These are phyloP conservation scores for Solanum ossicruentum DNA, from an alignment of 257 asterid genomes.

Conservation along the genomic window DNA sequence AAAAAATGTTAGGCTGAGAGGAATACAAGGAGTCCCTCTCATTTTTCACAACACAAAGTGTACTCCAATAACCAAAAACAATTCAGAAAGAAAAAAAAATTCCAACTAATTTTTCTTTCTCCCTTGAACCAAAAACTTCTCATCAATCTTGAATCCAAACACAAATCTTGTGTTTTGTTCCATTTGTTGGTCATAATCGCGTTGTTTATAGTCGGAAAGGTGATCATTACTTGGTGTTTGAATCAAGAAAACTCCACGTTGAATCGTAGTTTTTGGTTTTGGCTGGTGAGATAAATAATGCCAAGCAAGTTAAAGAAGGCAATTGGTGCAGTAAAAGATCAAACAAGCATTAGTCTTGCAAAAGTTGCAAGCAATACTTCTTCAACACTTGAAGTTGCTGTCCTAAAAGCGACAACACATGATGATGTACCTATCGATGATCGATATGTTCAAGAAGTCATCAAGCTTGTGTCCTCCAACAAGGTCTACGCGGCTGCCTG, in stretches of 20 bases:
- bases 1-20: neutral
- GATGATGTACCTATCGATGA: slow-evolving; percentile 63
- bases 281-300: slow-evolving; percentile 13
- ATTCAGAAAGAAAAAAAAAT: neutral
- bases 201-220: neutral
- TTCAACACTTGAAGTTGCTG: slow-evolving; percentile 53
- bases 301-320: slow-evolving; percentile 86
- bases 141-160: neutral
- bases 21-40: neutral
- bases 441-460: slow-evolving; percentile 42
- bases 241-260: neutral
- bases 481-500: slow-evolving; percentile 59
- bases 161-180: neutral
- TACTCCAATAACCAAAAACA: neutral
- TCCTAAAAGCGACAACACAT: slow-evolving; percentile 74
- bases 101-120: neutral
- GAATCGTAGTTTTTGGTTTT: neutral
- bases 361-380: slow-evolving; percentile 52
- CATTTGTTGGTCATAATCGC: neutral
- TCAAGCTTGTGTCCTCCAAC: slow-evolving; percentile 52
- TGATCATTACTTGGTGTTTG: neutral
- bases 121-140: neutral
- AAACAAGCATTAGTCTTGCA: slow-evolving; percentile 82
- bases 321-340: slow-evolving; percentile 78
- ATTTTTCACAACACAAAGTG: neutral